Evolutionary conservation across 371 early-diverging fungal genomes (phyloP).

Genomic region (Entomophthora muscae): DNA sequence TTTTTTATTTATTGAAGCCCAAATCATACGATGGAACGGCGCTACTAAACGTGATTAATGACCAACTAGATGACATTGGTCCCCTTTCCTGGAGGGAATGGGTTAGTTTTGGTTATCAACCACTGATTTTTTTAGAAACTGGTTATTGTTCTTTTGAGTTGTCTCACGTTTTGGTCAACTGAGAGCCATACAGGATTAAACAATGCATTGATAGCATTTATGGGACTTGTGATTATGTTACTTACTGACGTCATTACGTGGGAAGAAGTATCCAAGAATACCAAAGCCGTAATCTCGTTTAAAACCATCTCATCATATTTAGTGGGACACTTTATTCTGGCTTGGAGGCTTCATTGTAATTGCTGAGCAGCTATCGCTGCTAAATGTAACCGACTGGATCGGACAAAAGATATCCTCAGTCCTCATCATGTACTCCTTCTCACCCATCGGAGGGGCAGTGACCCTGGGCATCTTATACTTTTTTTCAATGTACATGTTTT

Average conservation of each 20-base stretch:
- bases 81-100: constrained; percentile 14
- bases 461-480: constrained; percentile 43
- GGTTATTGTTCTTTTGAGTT: constrained; percentile 25
- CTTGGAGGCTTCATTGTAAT: constrained; percentile 57
- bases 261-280: constrained; percentile 47
- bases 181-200: constrained; percentile 35
- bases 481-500: constrained; percentile 49
- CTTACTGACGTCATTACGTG: constrained; percentile 38
- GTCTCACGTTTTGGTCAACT: constrained; percentile 50
- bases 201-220: constrained; percentile 44
- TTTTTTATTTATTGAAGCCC: constrained; percentile 18
- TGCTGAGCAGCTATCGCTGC: constrained; percentile 45
- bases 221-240: constrained; percentile 34
- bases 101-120: constrained; percentile 13
- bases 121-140: constrained; percentile 28
- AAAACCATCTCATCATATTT: background rate
- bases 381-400: constrained; percentile 42
- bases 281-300: constrained; percentile 28
- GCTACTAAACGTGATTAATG: background rate
- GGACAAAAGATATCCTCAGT: constrained; percentile 30
- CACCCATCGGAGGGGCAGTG: constrained; percentile 16
- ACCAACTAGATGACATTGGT: background rate
- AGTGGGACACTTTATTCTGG: constrained; percentile 75
- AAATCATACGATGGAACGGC: background rate
- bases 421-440: constrained; percentile 10